Percentiles rank a stretch among this genome's conserved stretches.
Conservation (phyloP, 2,329 filamentous ascomycete genomes). For the Ceratocystis albifundus region DNA sequence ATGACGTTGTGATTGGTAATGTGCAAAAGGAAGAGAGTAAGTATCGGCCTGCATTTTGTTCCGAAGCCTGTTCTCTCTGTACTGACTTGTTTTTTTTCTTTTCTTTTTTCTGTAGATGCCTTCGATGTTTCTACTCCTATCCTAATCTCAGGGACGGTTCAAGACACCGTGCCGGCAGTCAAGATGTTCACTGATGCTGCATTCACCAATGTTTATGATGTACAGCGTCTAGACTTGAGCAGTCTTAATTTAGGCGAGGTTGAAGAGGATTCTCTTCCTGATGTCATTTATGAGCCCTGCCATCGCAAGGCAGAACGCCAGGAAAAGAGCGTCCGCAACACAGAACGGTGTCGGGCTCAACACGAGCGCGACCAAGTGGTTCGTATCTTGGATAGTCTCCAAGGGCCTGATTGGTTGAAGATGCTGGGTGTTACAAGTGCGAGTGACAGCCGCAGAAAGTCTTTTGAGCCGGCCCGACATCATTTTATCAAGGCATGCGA, state of each 20-base stretch:
- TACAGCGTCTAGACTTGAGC: conserved; percentile 45
- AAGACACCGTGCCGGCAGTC: conserved; percentile 6
- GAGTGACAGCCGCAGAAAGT: conserved; percentile 74
- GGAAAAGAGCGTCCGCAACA: conserved; percentile 52
- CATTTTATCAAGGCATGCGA: conserved; percentile 78
- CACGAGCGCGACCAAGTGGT: conserved; percentile 56
- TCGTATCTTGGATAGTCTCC: conserved; percentile 64
- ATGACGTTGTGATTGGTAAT: conserved; percentile 86
- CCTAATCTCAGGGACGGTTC: conserved; percentile 36
- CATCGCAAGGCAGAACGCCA: conserved; percentile 50
- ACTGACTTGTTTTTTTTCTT: neutral
- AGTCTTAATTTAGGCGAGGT: conserved; percentile 40
- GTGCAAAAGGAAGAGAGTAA: conserved; percentile 66
- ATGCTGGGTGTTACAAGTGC: conserved; percentile 80
- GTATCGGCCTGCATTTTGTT: conserved; percentile 27
- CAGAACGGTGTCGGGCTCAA: conserved; percentile 52
- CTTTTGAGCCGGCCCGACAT: conserved; percentile 72
- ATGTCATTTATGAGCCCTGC: conserved; percentile 41
- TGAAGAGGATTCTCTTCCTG: conserved; percentile 44
- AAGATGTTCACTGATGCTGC: conserved; percentile 38
- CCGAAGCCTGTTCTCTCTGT: neutral
- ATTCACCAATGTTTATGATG: conserved; percentile 45
- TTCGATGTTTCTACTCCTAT: conserved; percentile 63
- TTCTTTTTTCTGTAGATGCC: conserved; percentile 44
- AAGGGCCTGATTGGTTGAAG: conserved; percentile 84